These are phyloP conservation scores for Chrysochromulina parva DNA, from an alignment of 78 protist genomes.

Conservation along the genomic window DNA sequence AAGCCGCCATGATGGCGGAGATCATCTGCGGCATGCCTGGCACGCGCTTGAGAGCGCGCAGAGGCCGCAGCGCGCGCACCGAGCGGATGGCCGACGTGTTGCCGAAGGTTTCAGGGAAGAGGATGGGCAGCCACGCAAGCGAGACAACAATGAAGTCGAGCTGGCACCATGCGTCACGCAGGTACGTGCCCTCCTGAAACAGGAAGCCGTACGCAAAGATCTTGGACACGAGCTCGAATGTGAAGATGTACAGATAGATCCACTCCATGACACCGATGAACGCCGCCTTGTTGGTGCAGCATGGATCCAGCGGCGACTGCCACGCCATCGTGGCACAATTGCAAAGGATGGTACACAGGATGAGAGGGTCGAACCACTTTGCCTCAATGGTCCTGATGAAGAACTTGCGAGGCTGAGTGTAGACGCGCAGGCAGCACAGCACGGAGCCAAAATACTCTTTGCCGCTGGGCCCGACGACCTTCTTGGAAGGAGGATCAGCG, in stretches of 20 bases:
- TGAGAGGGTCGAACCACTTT: background rate
- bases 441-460: too few relatives aligned
- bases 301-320: background rate
- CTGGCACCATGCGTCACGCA: conserved; percentile 39
- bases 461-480: too few relatives aligned
- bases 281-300: background rate
- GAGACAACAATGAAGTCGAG: conserved; percentile 44
- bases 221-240: conserved; percentile 31
- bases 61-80: conserved; percentile 57
- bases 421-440: background rate
- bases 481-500: too few relatives aligned
- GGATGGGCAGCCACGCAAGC: background rate
- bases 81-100: conserved; percentile 20
- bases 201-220: conserved; percentile 8
- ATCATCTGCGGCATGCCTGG: conserved; percentile 29
- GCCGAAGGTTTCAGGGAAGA: background rate
- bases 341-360: background rate
- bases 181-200: background rate
- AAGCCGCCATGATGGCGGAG: background rate
- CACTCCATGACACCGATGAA: background rate
- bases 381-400: background rate
- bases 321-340: background rate
- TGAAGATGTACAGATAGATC: background rate
- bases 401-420: background rate
- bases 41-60: conserved; percentile 34